Base-by-base conservation (phyloP, 140 eudicot species). In the Anethum foeniculum region DNA sequence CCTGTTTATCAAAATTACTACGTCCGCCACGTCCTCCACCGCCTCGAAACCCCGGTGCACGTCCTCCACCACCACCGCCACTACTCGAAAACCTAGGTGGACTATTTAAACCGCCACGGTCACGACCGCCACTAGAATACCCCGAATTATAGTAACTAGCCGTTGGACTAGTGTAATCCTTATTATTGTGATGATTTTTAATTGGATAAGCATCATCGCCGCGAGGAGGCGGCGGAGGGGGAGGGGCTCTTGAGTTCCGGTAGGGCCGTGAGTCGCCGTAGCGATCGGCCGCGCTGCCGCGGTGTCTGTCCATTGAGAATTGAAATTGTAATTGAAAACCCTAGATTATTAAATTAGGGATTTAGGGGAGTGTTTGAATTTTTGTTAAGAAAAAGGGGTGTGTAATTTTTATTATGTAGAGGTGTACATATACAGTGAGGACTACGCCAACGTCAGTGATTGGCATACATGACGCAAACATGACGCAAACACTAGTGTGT, bases 31-130 rank as follows among this genome's bases (percentile, higher is more conserved):
- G 62, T 23, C 67, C 67, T 60, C 68, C 68, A n/a, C 15, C 32
- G 16, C 85, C 64, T 56, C 64, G 88, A 79, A 88, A 90, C 36
- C 90, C 89, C 34, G 69, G 69, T 25, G 34, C 69, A 62, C 69
- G 69, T 0, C 81, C 91, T 47, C 87, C 82, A n/a, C 83, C 90
- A 14, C 62, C 79, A 9, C 71, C 85, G 12, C 74, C 60, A 32
- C 87, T 78, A 47, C 18, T 47, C 84, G 85, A 81, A 80, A 68
- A 89, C 58, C 92, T 87, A 46, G 94, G 94, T 3, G 97, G 93
- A 43, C 92, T 89, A 9, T 88, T 91, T 13, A 89, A 91, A 23
- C 87, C 81, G 14, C 83, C 87, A 39, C 82, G 85, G 32, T 78
- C 87, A 27, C 85, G 84, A 1, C 83, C 84, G 30, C 86, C 85